Evolutionary conservation across 2,329 filamentous ascomycete species (phyloP).

Genomic region (Neonectria faginata): DNA sequence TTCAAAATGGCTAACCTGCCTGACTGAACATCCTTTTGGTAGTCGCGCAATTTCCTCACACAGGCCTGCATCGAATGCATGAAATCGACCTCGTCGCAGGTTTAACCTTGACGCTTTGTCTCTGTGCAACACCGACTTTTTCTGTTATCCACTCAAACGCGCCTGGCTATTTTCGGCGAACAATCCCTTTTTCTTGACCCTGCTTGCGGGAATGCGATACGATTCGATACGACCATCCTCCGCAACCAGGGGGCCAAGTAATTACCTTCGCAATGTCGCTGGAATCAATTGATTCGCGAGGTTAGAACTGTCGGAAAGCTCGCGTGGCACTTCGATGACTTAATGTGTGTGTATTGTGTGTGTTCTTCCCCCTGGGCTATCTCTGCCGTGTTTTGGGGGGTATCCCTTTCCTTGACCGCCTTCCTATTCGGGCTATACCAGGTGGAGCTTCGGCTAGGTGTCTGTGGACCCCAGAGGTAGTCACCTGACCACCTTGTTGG

Average conservation of each 20-base stretch:
- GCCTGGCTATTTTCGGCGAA: conserved; percentile 1
- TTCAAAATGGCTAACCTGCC: background rate
- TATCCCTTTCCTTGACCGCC: no score
- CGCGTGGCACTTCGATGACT: no score
- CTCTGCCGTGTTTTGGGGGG: no score
- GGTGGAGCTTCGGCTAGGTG: no score
- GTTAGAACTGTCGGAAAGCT: no score
- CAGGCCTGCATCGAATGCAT: conserved; percentile 8
- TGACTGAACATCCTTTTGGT: background rate
- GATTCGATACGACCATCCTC: background rate
- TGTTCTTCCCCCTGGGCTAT: no score
- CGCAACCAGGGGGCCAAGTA: background rate
- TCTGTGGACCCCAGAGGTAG: no score
- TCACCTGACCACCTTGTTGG: no score
- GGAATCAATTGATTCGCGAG: background rate
- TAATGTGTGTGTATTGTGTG: no score
- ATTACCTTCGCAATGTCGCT: background rate
- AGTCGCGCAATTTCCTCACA: background rate
- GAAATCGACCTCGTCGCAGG: conserved; percentile 16
- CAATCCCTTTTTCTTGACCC: background rate
- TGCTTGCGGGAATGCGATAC: conserved; percentile 4
- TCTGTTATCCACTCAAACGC: background rate
- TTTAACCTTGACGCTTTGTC: conserved; percentile 3
- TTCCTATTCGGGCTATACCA: no score
- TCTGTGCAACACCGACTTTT: conserved; percentile 17